These are phyloP conservation scores for Aspergillus avenaceus DNA, from an alignment of 495 filamentous ascomycete genomes.

Conservation along the genomic window DNA sequence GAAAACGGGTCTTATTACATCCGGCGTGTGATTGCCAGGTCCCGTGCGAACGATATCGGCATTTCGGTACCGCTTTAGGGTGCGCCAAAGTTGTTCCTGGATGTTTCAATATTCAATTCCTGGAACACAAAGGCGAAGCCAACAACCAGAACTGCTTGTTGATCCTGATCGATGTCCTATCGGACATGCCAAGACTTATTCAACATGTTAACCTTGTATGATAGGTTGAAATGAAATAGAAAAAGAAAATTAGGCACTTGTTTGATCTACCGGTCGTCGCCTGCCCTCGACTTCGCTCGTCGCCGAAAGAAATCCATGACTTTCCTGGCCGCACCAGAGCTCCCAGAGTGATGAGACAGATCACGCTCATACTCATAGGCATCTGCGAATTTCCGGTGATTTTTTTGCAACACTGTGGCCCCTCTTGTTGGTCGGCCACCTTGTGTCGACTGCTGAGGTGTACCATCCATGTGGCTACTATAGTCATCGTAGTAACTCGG, in stretches of 20 bases:
- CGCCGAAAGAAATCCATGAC: slow-evolving; percentile 98
- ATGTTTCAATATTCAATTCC: slow-evolving; percentile 9
- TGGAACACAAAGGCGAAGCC: slow-evolving; percentile 7
- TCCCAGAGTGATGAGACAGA: slow-evolving; percentile 67
- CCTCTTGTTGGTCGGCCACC: slow-evolving; percentile 41
- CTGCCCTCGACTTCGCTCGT: slow-evolving; percentile 70
- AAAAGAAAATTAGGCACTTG: background rate
- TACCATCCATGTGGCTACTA: slow-evolving; percentile 31
- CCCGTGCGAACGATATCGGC: slow-evolving; percentile 1
- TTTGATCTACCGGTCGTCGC: slow-evolving; percentile 45
- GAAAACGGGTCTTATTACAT: slow-evolving; percentile 12
- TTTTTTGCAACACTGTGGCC: slow-evolving; percentile 69
- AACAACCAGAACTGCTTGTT: slow-evolving; percentile 12
- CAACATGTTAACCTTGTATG: background rate
- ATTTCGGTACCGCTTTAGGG: slow-evolving; percentile 1
- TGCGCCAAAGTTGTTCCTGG: slow-evolving; percentile 5
- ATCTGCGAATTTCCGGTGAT: slow-evolving; percentile 78
- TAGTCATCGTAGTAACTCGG: slow-evolving; percentile 47
- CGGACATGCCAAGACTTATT: slow-evolving; percentile 4
- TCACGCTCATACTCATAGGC: slow-evolving; percentile 79
- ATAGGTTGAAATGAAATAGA: slow-evolving; percentile 1
- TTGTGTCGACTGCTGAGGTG: slow-evolving; percentile 41
- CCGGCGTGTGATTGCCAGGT: slow-evolving; percentile 9
- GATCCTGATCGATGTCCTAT: slow-evolving; percentile 5
- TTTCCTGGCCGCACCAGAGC: slow-evolving; percentile 76